Base-by-base conservation (phyloP, 192 early-diverging fungal genomes). In the Podochytrium sp. region DNA sequence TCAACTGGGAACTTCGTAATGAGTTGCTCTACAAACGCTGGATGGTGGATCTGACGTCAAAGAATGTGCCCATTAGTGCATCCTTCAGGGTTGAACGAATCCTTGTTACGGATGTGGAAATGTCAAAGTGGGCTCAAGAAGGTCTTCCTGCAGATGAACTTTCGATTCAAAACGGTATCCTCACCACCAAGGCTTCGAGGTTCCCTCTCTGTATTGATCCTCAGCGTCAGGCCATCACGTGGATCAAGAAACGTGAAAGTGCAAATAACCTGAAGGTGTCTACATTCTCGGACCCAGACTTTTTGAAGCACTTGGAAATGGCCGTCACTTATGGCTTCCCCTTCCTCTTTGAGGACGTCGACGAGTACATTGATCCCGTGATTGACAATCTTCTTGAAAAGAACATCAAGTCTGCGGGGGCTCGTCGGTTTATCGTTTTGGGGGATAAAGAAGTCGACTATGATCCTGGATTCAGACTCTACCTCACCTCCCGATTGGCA, bases 371-470 rank as follows among this genome's bases (percentile, higher is more conserved):
- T 60, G 86, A 88, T 74, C 86, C 86, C 0, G 86, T 88, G 1
- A 88, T 88, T 62, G 86, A 88, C 75, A 88, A 88, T 76, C 59
- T 88, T 38, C 79, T 88, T 34, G 86, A 88, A 72, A 88, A 88
- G 65, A 88, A 88, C 75, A 80, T 88, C 62, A 83, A 83, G 49
- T 23, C 59, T 0, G 60, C 71, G 51, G 85, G 86, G 12, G 75
- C 84, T 18, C 53, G 86, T 23, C 61, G 78, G 23, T 88, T 88
- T 59, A 86, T 88, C 69, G 80, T 88, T 20, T 75, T 88, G 14
- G 86, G 86, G n/a, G 86, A 88, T 68, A 88, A 88, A 70, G 86
- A 88, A 76, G 86, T 88, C 30, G 86, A 88, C 60, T 88, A 78
- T 63, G 86, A 88, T 70, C 81, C 84, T 4, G 78, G 78, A 40